A percentile compares a stretch with the other conserved stretches of the same genome.
These are phyloP conservation scores for Ceratobasidium sp. DNA, from an alignment of 1,284 basidiomycete species.

Conservation along the genomic window DNA sequence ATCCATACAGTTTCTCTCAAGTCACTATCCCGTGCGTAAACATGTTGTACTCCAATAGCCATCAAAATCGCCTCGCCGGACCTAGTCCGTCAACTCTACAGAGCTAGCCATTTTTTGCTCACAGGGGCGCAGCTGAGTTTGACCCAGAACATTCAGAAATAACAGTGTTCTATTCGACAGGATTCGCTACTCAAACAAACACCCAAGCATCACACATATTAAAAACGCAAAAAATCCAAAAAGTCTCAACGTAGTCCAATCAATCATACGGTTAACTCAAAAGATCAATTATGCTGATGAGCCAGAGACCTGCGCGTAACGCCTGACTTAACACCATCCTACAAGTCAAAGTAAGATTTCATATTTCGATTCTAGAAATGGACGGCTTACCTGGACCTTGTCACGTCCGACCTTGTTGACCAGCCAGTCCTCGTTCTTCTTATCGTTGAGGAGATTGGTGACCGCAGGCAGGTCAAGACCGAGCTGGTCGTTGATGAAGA, in stretches of 20 bases:
- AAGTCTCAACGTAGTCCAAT: background rate
- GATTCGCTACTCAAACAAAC: no score
- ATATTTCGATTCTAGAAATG: background rate
- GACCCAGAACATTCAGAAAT: no score
- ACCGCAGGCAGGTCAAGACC: slow-evolving; percentile 44
- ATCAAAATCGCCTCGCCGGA: no score
- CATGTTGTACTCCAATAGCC: no score
- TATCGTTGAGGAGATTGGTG: slow-evolving; percentile 46
- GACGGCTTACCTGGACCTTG: slow-evolving; percentile 40
- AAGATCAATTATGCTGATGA: slow-evolving; percentile 25
- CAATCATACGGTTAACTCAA: background rate
- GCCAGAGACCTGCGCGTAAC: slow-evolving; percentile 10
- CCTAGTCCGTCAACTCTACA: no score
- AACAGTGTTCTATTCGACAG: no score
- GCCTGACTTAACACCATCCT: slow-evolving; percentile 35
- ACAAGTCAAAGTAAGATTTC: background rate
- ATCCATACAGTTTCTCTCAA: no score
- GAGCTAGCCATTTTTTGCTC: no score
- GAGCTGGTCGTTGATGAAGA: slow-evolving; percentile 47
- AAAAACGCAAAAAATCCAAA: slow-evolving; percentile 2
- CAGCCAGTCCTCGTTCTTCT: slow-evolving; percentile 43
- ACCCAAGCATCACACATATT: no score
- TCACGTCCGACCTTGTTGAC: slow-evolving; percentile 45
- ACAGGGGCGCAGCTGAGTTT: no score
- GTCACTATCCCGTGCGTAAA: no score